Evolutionary conservation across 2,329 filamentous ascomycete species (phyloP), one percentile per base, ranked within the genome.

Genomic region (Teratosphaeria nubilosa): DNA sequence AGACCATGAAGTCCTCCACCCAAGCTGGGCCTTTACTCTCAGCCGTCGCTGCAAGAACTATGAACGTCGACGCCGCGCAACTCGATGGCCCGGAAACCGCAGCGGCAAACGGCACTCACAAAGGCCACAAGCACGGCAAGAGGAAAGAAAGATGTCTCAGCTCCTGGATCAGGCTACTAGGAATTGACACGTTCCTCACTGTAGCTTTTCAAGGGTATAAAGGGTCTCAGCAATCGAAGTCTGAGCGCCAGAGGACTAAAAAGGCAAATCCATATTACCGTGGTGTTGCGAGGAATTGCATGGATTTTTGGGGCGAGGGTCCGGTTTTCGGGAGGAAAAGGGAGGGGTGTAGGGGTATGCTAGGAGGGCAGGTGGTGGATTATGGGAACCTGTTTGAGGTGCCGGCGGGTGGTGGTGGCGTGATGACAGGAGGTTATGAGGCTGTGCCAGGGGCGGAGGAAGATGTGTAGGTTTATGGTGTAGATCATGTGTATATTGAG

Each of bases 221-320:
- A 76, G 79, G 70, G 77, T 78, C 64, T 56, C 74, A 74, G 79
- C 77, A 74, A 65, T 63, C 74, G 64, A 62, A 73, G 65, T 59
- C 69, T 65, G 75, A 80, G n/a, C 57, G 59, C 14, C 57, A 62
- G 51, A 55, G 59, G 32, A 32, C 52, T 14, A 63, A 62, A 62
- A 78, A 79, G 58, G 81, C 80, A 64, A 99, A 97, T 71, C 91
- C 91, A 0, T 99, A 92, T 73, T 92, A 86, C 59, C 81, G 85
- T 32, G 94, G 94, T 7, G 80, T 90, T 45, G 66, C 95, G n/a
- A 82, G 86, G 59, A 99, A 99, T 70, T 99, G 94, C 74, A 87
- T 84, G 64, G 95, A 99, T 73, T 99, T 99, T 72, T 97, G 91
- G 90, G 92, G 88, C 68, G 94, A 97, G 70, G 85, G 89, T 1